Percentiles rank a stretch among this genome's conserved stretches.
Conservation (phyloP, 768 basidiomycete species). For the Candolleomyces eurysporus region DNA sequence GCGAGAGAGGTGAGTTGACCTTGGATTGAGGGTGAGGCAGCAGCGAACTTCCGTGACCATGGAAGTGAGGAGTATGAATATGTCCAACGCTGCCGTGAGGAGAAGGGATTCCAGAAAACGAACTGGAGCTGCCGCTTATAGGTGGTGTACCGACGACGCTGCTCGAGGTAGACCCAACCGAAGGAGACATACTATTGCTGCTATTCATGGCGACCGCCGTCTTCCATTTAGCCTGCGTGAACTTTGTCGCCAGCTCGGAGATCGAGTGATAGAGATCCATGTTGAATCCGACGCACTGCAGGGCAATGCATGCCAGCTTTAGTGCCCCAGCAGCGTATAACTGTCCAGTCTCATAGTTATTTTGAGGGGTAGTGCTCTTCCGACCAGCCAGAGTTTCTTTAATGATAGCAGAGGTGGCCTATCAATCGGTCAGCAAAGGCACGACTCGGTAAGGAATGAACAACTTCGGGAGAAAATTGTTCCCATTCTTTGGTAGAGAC, state of each 20-base stretch:
- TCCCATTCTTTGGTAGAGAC: conserved; percentile 69
- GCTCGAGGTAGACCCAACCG: neutral
- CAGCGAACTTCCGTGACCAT: neutral
- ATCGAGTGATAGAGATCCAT: conserved; percentile 60
- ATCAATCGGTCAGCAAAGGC: conserved; percentile 7
- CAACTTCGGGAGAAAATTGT: conserved; percentile 61
- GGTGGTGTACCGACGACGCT: neutral
- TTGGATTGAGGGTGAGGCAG: conserved; percentile 1
- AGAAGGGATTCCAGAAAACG: neutral
- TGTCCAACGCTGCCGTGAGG: neutral
- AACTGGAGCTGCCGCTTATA: neutral
- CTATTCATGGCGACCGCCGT: neutral
- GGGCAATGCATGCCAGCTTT: conserved; percentile 67
- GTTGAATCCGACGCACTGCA: conserved; percentile 79
- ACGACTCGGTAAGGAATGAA: neutral
- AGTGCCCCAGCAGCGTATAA: conserved; percentile 73
- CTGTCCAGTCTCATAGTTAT: conserved; percentile 70
- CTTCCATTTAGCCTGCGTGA: conserved; percentile 39
- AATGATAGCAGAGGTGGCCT: conserved; percentile 67
- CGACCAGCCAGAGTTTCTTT: conserved; percentile 70
- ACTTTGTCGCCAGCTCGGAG: conserved; percentile 60
- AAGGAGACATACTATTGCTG: conserved; percentile 7
- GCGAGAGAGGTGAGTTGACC: conserved; percentile 2
- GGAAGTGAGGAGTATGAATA: neutral
- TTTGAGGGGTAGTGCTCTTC: conserved; percentile 77